Percentiles rank a stretch among this genome's conserved stretches.
phyloP scores from a whole-genome alignment of 176 grass and related monocot genomes.

The Lolium rigidum region DNA sequence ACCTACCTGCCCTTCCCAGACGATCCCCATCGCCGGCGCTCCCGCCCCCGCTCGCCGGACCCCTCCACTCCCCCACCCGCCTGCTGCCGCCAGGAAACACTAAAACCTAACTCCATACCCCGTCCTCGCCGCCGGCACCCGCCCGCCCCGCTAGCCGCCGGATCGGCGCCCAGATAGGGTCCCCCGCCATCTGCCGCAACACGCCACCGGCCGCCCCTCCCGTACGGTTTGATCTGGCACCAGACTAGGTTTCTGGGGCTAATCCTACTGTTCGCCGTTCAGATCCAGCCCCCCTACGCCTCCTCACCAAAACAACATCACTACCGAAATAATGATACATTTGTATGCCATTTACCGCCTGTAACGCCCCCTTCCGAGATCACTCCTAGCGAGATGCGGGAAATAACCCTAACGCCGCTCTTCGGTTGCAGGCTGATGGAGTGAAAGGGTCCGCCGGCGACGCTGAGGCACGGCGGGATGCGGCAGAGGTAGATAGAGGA shows the following conservation, averaged over 20 bases:
- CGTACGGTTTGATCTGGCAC: neutral
- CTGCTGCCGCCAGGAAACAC: neutral
- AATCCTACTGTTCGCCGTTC: neutral
- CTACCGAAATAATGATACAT: neutral
- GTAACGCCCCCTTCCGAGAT: neutral
- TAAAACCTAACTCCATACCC: neutral
- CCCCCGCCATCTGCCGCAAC: neutral
- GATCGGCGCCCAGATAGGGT: neutral
- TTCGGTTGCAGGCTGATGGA: neutral
- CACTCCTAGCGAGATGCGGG: neutral
- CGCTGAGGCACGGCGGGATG: conserved; percentile 2
- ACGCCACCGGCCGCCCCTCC: neutral
- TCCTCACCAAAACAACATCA: no score
- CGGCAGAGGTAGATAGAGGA: conserved; percentile 8
- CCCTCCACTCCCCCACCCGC: neutral
- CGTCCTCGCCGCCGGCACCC: neutral
- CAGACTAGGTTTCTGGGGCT: neutral
- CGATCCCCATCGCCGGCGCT: neutral
- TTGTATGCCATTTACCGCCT: neutral
- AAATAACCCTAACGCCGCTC: neutral
- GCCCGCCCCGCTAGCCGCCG: neutral
- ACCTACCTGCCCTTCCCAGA: neutral
- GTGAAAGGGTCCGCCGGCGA: neutral
- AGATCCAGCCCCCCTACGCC: neutral
- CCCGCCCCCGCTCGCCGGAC: no score